phyloP scores from a whole-genome alignment of 352 stramenopile species.

The Plasmopara viticola region DNA sequence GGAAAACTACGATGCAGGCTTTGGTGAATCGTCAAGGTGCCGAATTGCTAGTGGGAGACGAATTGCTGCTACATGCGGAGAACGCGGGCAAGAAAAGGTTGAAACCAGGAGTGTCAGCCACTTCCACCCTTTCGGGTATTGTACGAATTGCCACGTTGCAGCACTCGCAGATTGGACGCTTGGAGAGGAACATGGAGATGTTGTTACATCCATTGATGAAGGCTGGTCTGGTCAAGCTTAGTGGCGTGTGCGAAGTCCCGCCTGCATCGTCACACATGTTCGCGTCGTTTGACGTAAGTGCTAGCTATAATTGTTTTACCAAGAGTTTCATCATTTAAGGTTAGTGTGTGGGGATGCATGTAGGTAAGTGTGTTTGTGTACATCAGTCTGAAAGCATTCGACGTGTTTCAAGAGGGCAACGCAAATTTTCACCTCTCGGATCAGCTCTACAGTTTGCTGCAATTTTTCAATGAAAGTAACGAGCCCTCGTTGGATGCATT shows the following conservation, averaged over 20 bases:
- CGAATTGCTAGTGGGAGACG: conserved; percentile 32
- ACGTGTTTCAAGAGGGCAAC: conserved; percentile 55
- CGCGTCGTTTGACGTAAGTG: conserved; percentile 48
- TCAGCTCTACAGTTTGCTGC: conserved; percentile 48
- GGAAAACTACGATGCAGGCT: conserved; percentile 36
- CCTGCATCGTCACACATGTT: conserved; percentile 54
- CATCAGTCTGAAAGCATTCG: conserved; percentile 50
- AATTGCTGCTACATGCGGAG: conserved; percentile 56
- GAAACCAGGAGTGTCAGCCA: conserved; percentile 18
- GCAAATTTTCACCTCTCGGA: conserved; percentile 60
- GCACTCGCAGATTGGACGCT: conserved; percentile 43
- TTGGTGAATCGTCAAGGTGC: conserved; percentile 43
- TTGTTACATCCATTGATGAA: conserved; percentile 63
- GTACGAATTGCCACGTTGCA: conserved; percentile 50
- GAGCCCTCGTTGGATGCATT: conserved; percentile 8
- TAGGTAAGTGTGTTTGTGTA: conserved; percentile 53
- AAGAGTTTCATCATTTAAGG: background rate
- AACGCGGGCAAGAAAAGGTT: conserved; percentile 66
- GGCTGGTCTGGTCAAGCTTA: conserved; percentile 38
- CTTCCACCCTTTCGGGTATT: conserved; percentile 26
- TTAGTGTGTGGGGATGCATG: background rate
- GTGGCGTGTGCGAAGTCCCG: conserved; percentile 38
- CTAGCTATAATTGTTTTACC: background rate
- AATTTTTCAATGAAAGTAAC: conserved; percentile 32
- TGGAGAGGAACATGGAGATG: conserved; percentile 56